Conservation (phyloP, 345 rosid genomes). For the Eutrema heterophyllum region DNA sequence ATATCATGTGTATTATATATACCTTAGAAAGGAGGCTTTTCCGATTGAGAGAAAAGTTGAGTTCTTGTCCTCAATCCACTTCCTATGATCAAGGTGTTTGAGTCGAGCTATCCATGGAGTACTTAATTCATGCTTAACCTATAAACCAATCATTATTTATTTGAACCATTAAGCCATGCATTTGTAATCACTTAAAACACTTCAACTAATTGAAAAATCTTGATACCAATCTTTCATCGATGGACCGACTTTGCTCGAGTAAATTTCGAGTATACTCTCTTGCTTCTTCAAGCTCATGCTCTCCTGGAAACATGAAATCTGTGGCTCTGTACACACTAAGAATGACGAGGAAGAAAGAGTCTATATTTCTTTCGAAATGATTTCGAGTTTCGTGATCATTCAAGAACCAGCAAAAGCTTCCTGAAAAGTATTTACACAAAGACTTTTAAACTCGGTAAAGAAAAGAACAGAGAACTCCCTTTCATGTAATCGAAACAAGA, state of each 20-base stretch:
- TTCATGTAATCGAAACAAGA: not conserved
- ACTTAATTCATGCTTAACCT: slow-evolving; percentile 47
- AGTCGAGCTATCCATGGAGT: slow-evolving; percentile 55
- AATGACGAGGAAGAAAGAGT: slow-evolving; percentile 33
- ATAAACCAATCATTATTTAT: not conserved
- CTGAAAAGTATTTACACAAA: slow-evolving; percentile 26
- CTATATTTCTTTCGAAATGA: slow-evolving; percentile 28
- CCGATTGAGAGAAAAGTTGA: slow-evolving; percentile 41
- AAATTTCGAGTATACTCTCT: slow-evolving; percentile 40
- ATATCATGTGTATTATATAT: not conserved
- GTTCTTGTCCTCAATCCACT: slow-evolving; percentile 51
- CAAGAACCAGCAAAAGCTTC: slow-evolving; percentile 57
- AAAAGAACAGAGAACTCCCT: not conserved
- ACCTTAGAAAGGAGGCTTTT: slow-evolving; percentile 50
- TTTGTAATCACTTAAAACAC: not conserved
- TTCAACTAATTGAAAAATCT: not conserved
- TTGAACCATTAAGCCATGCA: not conserved
- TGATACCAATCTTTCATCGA: not conserved
- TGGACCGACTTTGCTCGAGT: slow-evolving; percentile 32
- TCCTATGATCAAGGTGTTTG: slow-evolving; percentile 59
- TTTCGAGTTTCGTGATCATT: slow-evolving; percentile 30
- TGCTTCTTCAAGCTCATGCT: slow-evolving; percentile 46
- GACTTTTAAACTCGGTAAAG: not conserved
- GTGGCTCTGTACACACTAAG: slow-evolving; percentile 55
- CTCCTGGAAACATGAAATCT: slow-evolving; percentile 54